Evolutionary conservation across 495 filamentous ascomycete species (phyloP), one percentile per base, ranked within the genome.

Genomic region (Penicillium subrubescens): DNA sequence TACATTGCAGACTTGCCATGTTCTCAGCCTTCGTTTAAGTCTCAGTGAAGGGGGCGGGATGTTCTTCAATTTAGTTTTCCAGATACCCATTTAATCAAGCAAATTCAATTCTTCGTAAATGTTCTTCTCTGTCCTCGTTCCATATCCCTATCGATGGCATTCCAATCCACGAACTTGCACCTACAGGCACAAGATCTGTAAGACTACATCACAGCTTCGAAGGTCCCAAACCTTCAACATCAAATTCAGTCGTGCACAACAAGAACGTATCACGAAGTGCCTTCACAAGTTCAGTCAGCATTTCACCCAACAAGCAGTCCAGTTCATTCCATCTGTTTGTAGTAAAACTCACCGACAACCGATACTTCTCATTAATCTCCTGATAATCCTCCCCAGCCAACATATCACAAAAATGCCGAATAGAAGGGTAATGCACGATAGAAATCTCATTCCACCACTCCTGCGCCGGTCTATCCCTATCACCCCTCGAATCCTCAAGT

Each of bases 341-440:
- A 63, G 17, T 11, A 43, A 1, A 50, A 68, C 75, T 71, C 59
- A 83, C 81, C 64, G 77, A 77, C 46, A 89, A 70, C 51, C 87
- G 71, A 70, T 82, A 80, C 70, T 74, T 77, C 65, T 80, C 76
- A 77, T 90, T 90, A 11, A 84, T 84, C 19, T 77, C 80, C 76
- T 90, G 88, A 73, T 90, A 90, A 71, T 89, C 87, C 61, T 81
- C 79, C 34, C 81, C 81, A 11, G 74, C 83, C n/a, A 86, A 67
- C 87, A 89, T 90, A 69, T 87, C 84, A 60, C 81, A 83, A 68
- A 90, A 90, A 72, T 90, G 87, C 48, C 66, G 59, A 41, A 89
- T 80, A 50, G 80, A 86, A 10, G 88, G 87, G 74, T 90, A 90
- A 78, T 90, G 87, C 68, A 88, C 88, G 52, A 89, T 73, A 7